Evolutionary conservation across 108 stramenopile species (phyloP), one percentile per base, ranked within the genome.

Genomic region (Mayamaea pseudoterrestris): DNA sequence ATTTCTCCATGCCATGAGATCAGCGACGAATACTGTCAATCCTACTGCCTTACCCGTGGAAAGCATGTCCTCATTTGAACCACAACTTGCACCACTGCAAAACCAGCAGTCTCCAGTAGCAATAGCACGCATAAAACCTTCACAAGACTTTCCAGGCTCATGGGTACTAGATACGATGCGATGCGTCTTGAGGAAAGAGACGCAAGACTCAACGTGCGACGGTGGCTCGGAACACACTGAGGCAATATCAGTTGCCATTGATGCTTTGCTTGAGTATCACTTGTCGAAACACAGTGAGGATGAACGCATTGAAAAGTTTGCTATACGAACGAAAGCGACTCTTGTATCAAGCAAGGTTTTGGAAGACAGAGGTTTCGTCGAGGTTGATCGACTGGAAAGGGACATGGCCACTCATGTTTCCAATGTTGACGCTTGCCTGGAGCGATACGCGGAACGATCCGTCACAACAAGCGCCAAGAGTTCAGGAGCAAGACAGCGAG

Each of bases 391-490:
- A 27, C 51, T 90, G 24, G 46, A 61, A 20, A 52, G 42, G 5
- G 87, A 90, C 49, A 82, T 90, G 77, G 80, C 83, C 12, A 73
- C 79, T 22, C 87, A 90, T 55, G 75, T 84, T 30, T 80, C 74
- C 11, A 56, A 53, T 42, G 64, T 69, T 21, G 69, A 81, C 39
- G 66, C 63, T 0, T 78, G 76, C 17, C 35, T 84, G 37, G 40
- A 53, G 29, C 64, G 54, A 9, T 90, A 80, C 67, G 73, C 82
- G 5, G 64, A 65, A 25, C 59, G 83, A 45, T 53, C 65, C 28
- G 35, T 47, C 9, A 16, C 27, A 2, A 48, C 60, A 14, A 52
- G 55, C 30, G 59, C 63, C 12, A 69, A 67, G 44, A 66, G 55
- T 49, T 54, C 70, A 6, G 75, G 75, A 26, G 72, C 80, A 25